Conservation (phyloP, 2,329 filamentous ascomycete genomes). For the Penicillium frequentans region DNA sequence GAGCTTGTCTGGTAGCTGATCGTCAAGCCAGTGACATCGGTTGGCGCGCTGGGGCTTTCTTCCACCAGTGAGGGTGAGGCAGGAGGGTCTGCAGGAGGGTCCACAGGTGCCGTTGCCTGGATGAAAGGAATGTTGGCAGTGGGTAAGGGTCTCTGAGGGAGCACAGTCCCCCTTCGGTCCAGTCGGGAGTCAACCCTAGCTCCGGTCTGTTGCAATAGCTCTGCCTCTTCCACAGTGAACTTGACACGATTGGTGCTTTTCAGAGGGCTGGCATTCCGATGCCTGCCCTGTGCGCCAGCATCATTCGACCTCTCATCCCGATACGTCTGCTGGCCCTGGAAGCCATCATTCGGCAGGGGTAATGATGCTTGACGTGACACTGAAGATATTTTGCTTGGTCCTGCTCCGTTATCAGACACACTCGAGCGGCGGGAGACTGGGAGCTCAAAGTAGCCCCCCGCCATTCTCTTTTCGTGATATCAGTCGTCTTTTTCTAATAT, state of each 20-base stretch:
- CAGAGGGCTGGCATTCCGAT: constrained; percentile 41
- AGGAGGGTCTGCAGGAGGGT: constrained; percentile 24
- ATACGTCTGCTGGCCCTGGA: constrained; percentile 16
- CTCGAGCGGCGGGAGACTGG: constrained; percentile 28
- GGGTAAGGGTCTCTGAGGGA: constrained; percentile 34
- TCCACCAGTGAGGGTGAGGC: constrained; percentile 25
- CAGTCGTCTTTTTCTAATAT: neutral
- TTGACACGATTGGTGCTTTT: constrained; percentile 37
- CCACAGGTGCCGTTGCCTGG: constrained; percentile 25
- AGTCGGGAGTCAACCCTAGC: constrained; percentile 29
- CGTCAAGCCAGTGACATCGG: constrained; percentile 29
- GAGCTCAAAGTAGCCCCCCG: constrained; percentile 35
- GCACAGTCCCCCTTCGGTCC: constrained; percentile 30
- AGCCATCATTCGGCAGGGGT: constrained; percentile 25
- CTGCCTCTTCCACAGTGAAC: constrained; percentile 29
- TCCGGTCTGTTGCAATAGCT: constrained; percentile 17
- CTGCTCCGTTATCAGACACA: constrained; percentile 24
- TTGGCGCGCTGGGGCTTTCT: constrained; percentile 27
- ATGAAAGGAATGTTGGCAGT: constrained; percentile 38
- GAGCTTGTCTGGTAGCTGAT: constrained; percentile 27
- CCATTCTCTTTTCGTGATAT: constrained; percentile 25
- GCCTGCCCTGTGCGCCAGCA: constrained; percentile 30
- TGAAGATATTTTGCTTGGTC: constrained; percentile 22
- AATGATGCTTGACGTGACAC: constrained; percentile 27
- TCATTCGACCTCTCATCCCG: constrained; percentile 15